Base-by-base conservation (phyloP, 2,329 filamentous ascomycete species). In the Cladosporium sphaerospermum region DNA sequence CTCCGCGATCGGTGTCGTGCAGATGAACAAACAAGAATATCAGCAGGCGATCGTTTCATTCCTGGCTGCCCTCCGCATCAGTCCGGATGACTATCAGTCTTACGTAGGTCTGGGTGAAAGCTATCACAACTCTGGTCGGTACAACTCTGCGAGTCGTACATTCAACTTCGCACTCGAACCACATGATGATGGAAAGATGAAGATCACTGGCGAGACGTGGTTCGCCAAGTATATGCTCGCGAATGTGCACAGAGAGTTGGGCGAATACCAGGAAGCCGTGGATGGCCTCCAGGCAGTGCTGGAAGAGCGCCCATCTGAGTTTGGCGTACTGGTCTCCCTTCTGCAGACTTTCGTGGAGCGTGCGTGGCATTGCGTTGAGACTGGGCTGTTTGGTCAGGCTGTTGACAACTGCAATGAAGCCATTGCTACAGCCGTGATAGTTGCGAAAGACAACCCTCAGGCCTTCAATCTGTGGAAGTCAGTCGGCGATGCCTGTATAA, bases 31-130 rank as follows among this genome's bases (percentile, higher is more conserved):
- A 67, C 89, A 95, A 66, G 89, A 95, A 56, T 97, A 92, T 62
- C 76, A 84, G 60, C 87, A 89, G 66, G 90, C 90, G 34, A 90
- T 97, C 51, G 84, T 92, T 8, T 95, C 89, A 0, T 99, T 97
- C 68, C 88, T 97, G 64, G 83, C 89, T 1, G 91, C 93, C 9
- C 75, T 99, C 33, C 80, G 92, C 50, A 88, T 96, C 45, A 82
- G 84, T 2, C 89, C 91, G 0, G 76, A 85, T 40, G 89, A 97
- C 69, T 97, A 97, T 64, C 87, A 99, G 71, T 95, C 89, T 0
- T 99, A 92, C 83, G 88, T 99, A 19, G 93, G 93, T 1, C 78
- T 99, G 1, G 93, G 92, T n/a, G 93, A 99, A 72, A 95, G 90
- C 65, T 99, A 99, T 65, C 87, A 96, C 67, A 93, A 88, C 61